A percentile compares a stretch with the other conserved stretches of the same genome.
phyloP scores from a whole-genome alignment of 2,329 filamentous ascomycete genomes.

The Tolypocladium album region DNA sequence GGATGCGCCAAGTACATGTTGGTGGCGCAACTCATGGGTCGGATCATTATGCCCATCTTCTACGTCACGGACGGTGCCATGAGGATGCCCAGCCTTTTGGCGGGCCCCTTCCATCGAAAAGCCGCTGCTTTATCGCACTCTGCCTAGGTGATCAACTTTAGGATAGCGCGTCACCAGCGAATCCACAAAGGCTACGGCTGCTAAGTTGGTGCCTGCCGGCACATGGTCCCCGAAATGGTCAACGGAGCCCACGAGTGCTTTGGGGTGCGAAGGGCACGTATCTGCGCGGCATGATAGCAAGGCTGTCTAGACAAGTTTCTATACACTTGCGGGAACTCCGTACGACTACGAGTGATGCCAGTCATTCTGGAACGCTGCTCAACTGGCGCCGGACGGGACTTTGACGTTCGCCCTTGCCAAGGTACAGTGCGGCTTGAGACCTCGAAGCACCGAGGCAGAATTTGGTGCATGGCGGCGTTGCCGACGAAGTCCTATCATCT shows the following conservation, averaged over 20 bases:
- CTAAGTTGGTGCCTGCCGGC: background rate
- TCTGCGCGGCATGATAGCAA: background rate
- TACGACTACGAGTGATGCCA: background rate
- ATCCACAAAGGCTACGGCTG: background rate
- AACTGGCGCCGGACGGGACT: background rate
- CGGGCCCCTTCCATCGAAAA: background rate
- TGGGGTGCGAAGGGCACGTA: background rate
- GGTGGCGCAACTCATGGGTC: background rate
- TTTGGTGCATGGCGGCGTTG: background rate
- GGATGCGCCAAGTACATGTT: background rate
- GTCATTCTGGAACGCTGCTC: background rate
- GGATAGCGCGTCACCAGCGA: background rate
- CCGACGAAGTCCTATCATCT: background rate
- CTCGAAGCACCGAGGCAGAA: background rate
- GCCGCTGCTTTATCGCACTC: background rate
- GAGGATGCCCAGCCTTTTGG: too few relatives aligned
- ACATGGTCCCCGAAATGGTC: background rate
- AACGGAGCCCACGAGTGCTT: background rate
- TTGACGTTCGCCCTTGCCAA: background rate
- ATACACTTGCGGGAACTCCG: background rate
- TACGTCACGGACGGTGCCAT: too few relatives aligned
- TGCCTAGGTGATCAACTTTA: background rate
- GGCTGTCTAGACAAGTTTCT: background rate
- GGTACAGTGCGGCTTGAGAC: background rate
- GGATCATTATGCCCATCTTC: background rate